phyloP scores from a whole-genome alignment of 2,329 filamentous ascomycete genomes.

The Biscogniauxia mediterranea region DNA sequence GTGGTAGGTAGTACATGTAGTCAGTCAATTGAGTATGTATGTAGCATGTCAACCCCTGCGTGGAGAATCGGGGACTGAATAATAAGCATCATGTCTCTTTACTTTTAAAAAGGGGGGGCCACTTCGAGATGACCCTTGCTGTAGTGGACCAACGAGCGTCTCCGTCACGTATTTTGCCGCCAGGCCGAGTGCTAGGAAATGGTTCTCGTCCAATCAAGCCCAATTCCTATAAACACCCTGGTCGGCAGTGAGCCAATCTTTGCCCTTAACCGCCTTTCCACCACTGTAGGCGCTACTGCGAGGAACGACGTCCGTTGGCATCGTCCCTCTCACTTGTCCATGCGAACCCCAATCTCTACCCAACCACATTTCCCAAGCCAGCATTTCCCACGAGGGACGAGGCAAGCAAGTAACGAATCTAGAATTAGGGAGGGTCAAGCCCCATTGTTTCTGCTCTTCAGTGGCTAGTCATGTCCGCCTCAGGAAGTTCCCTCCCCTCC shows the following conservation, averaged over 20 bases:
- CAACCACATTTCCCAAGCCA: conserved; percentile 30
- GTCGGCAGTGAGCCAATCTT: conserved; percentile 36
- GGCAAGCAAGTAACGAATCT: conserved; percentile 15
- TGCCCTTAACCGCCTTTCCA: conserved; percentile 29
- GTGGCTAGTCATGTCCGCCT: neutral
- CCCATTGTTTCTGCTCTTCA: neutral
- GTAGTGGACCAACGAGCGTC: conserved; percentile 26
- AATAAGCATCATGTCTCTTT: conserved; percentile 3
- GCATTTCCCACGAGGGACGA: conserved; percentile 18
- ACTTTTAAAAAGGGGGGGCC: neutral
- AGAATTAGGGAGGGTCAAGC: conserved; percentile 10
- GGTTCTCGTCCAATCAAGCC: conserved; percentile 30
- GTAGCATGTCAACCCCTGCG: neutral
- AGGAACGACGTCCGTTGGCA: conserved; percentile 32
- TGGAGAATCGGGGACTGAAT: neutral
- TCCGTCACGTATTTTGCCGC: conserved; percentile 33
- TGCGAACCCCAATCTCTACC: conserved; percentile 24
- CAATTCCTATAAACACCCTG: conserved; percentile 23
- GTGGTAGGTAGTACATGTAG: neutral
- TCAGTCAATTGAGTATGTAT: neutral
- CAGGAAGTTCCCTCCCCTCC: too few relatives aligned
- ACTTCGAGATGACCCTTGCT: conserved; percentile 21
- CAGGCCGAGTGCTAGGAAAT: conserved; percentile 30
- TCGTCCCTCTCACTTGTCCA: conserved; percentile 25
- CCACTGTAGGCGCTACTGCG: conserved; percentile 35